These are phyloP conservation scores for Colletotrichum sidae DNA, from an alignment of 2,329 filamentous ascomycete genomes.

Conservation along the genomic window DNA sequence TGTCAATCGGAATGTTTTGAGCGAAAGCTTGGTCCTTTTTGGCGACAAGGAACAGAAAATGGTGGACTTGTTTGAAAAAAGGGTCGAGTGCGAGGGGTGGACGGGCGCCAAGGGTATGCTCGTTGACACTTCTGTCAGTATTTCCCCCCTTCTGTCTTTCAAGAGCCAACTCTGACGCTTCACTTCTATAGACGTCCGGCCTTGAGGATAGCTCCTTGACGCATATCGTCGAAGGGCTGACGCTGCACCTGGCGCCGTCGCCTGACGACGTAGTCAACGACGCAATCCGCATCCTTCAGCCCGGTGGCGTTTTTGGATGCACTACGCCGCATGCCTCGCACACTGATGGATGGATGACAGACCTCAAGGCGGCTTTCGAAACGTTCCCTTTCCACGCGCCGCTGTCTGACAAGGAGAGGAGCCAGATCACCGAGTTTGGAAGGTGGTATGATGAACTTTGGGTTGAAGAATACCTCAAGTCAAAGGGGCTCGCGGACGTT, in stretches of 20 bases:
- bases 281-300: background rate
- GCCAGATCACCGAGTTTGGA: conserved; percentile 1
- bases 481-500: background rate
- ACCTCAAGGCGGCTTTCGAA: background rate
- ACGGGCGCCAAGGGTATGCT: conserved; percentile 55
- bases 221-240: conserved; percentile 60
- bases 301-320: conserved; percentile 8
- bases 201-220: conserved; percentile 53
- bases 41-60: conserved; percentile 59
- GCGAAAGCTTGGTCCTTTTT: conserved; percentile 59
- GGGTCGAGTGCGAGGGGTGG: conserved; percentile 57
- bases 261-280: conserved; percentile 41
- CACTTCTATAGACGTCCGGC: conserved; percentile 48
- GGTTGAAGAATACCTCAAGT: background rate
- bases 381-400: background rate
- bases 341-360: conserved; percentile 2
- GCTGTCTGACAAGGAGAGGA: background rate
- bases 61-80: conserved; percentile 53
- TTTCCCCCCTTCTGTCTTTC: background rate
- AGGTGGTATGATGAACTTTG: conserved; percentile 8
- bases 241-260: conserved; percentile 58
- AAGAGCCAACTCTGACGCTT: background rate
- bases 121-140: conserved; percentile 59
- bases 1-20: conserved; percentile 52
- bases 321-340: conserved; percentile 1